Evolutionary conservation across 176 grass and related monocot genomes (phyloP), one percentile per base, ranked within the genome.

Genomic region (Chloris gayana): DNA sequence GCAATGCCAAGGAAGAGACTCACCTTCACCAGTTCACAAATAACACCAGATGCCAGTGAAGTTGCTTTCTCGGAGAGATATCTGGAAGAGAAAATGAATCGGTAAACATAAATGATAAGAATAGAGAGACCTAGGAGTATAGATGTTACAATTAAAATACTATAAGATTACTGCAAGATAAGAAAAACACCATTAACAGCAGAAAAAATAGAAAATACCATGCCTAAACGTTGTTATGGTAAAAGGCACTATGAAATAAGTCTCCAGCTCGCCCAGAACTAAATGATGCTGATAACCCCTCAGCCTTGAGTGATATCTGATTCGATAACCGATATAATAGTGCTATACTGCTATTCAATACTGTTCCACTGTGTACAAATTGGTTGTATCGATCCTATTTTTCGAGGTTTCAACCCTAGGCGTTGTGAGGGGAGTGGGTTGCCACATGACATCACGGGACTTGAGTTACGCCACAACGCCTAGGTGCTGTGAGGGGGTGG

Each of bases 41-140:
- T 90, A 66, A 95, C 69, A 76, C 85, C 75, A 73, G 76, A 86
- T 50, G 93, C 96, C 25, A 95, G 74, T 82, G 88, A 84, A 31
- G 88, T 83, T 63, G 84, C 86, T 84, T 99, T 99, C 71, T 99
- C 88, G 76, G 90, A 89, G 78, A 99, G 90, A 86, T 91, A 93
- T 77, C 96, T 95, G 77, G 65, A 87, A 81, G 32, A 73, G 84
- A 32, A 57, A 82, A 82, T 46, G 18, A 90, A 79, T 84, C 69
- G 80, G 33, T 69, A 76, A 7, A 64, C 17, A 26, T 8, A 30
- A n/a, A 79, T 8, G 5, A 80, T 63, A 5, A 63, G 13, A 39
- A 79, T 22, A 79, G 30, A 68, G 38, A 15, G 15, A 14, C 13
- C 39, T 49, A 81, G 59, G 1, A 2, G 3, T 63, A 18, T 26